phyloP scores from a whole-genome alignment of 192 early-diverging fungal species.

The Haplosporangium gracile region DNA sequence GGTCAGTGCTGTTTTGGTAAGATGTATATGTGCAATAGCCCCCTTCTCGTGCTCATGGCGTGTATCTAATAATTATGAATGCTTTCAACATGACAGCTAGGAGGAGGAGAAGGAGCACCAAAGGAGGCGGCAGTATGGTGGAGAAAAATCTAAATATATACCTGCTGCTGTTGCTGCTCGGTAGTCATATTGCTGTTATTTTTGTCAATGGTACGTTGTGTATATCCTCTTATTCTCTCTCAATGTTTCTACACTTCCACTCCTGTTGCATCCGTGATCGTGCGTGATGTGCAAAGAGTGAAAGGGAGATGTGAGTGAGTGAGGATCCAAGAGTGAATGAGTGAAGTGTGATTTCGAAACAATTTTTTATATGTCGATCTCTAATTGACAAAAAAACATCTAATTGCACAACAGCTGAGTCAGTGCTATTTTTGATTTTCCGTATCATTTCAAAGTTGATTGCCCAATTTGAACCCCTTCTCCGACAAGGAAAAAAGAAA shows the following conservation, averaged over 20 bases:
- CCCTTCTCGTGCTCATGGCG: not conserved
- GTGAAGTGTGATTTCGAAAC: not conserved
- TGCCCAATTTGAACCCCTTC: slow-evolving; percentile 6
- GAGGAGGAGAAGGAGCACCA: slow-evolving; percentile 6
- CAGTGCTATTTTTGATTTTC: not conserved
- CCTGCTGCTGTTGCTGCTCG: not conserved
- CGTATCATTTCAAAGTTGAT: not conserved
- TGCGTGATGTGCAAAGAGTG: not conserved
- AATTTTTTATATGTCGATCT: not conserved
- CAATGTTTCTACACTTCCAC: not conserved
- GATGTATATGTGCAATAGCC: too few species aligned
- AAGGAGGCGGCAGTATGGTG: not conserved
- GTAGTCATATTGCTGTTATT: not conserved
- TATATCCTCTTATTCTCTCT: not conserved
- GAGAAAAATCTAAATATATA: slow-evolving; percentile 7
- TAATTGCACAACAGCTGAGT: slow-evolving; percentile 9
- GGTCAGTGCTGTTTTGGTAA: not conserved
- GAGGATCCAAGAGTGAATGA: not conserved
- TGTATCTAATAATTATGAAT: not conserved
- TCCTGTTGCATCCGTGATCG: too few species aligned
- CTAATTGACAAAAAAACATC: not conserved
- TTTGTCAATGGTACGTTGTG: slow-evolving; percentile 6
- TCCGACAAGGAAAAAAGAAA: not conserved
- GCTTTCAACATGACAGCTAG: not conserved
- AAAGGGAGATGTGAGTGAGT: not conserved